phyloP scores from a whole-genome alignment of 805 yeast species.

The Candida multigemmis region DNA sequence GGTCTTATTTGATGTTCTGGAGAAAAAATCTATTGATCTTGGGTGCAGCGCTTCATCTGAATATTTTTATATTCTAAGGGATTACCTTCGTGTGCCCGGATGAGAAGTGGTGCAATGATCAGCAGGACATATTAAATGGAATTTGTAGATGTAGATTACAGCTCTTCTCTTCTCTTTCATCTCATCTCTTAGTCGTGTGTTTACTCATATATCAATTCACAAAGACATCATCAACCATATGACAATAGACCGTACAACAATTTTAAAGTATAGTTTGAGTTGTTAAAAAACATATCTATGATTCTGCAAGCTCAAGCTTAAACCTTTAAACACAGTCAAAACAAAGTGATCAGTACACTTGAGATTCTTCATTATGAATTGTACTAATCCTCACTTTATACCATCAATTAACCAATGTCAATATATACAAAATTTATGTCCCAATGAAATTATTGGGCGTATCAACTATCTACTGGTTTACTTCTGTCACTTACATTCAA shows the following conservation, averaged over 20 bases:
- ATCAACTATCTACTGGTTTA: conserved; percentile 28
- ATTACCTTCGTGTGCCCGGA: conserved; percentile 70
- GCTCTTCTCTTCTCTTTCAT: too few species aligned
- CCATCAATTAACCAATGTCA: conserved; percentile 23
- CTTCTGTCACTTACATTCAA: conserved; percentile 16
- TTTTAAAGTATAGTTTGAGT: too few species aligned
- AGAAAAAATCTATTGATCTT: conserved; percentile 52
- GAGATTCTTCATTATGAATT: too few species aligned
- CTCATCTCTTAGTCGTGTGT: too few species aligned
- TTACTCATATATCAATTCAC: too few species aligned
- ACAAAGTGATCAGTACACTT: too few species aligned
- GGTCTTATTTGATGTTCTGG: conserved; percentile 41
- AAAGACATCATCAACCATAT: too few species aligned
- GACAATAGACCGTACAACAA: too few species aligned
- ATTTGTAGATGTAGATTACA: too few species aligned
- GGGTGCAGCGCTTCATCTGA: conserved; percentile 68
- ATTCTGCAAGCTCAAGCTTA: too few species aligned
- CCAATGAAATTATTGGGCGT: conserved; percentile 19
- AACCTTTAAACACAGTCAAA: too few species aligned
- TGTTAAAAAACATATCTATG: too few species aligned
- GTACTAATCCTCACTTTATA: conserved; percentile 1
- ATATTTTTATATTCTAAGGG: conserved; percentile 47
- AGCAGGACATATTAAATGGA: conserved; percentile 32
- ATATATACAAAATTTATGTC: conserved; percentile 25
- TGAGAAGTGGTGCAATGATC: conserved; percentile 63